These are phyloP conservation scores for Chytriomyces sp. DNA, from an alignment of 192 early-diverging fungal genomes.

Conservation along the genomic window DNA sequence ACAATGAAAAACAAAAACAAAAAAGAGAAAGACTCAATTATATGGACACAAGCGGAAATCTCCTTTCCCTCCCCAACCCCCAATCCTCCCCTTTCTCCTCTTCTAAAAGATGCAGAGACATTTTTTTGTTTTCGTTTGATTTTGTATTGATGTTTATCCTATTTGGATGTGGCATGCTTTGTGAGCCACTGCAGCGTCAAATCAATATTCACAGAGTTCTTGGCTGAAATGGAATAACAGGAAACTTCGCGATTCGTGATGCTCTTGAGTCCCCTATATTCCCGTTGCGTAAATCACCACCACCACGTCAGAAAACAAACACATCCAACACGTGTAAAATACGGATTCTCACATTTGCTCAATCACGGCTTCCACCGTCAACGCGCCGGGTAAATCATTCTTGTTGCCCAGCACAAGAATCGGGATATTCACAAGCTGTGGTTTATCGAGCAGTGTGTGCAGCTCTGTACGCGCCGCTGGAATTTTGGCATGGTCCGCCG, in stretches of 20 bases:
- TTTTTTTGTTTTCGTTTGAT: neutral
- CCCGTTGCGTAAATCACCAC: neutral
- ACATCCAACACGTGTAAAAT: neutral
- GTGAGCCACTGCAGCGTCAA: conserved; percentile 96
- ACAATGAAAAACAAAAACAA: conserved; percentile 9
- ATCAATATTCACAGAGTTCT: conserved; percentile 98
- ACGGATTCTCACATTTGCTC: conserved; percentile 75
- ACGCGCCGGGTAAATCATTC: conserved; percentile 90
- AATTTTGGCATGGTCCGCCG: conserved; percentile 92
- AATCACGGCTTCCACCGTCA: conserved; percentile 87
- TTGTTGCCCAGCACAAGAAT: conserved; percentile 98
- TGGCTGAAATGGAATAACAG: conserved; percentile 98
- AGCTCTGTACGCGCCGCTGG: conserved; percentile 92
- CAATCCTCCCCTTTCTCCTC: neutral
- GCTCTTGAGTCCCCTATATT: conserved; percentile 75
- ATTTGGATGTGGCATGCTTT: conserved; percentile 63
- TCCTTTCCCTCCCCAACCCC: neutral
- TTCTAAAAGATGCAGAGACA: neutral
- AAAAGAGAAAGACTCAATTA: conserved; percentile 1
- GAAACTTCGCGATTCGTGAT: conserved; percentile 94
- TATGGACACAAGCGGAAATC: neutral
- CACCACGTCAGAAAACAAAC: conserved; percentile 2
- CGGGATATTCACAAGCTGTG: conserved; percentile 90
- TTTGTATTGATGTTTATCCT: neutral
- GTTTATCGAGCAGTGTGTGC: conserved; percentile 88